Evolutionary conservation across 2,329 filamentous ascomycete species (phyloP).

Genomic region (Neopestalotiopsis clavispora): DNA sequence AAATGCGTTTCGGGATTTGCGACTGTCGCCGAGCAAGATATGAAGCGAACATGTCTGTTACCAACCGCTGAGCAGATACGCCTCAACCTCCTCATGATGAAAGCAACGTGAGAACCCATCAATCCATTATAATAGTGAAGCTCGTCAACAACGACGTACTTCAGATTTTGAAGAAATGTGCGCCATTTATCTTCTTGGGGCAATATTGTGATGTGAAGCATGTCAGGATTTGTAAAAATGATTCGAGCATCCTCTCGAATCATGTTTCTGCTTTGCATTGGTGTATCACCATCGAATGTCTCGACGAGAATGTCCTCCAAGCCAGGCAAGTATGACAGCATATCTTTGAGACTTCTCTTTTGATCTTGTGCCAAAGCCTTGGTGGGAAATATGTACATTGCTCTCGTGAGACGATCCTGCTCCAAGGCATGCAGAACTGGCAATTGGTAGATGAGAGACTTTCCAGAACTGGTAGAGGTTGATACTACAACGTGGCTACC

Average conservation of each 20-base stretch:
- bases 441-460: conserved; percentile 97
- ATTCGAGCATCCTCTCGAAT: conserved; percentile 90
- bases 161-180: conserved; percentile 84
- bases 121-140: conserved; percentile 96
- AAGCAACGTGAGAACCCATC: conserved; percentile 90
- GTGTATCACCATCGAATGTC: conserved; percentile 95
- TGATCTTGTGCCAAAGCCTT: conserved; percentile 97
- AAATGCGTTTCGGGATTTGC: conserved; percentile 93
- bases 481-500: conserved; percentile 89
- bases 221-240: conserved; percentile 97
- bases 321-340: conserved; percentile 79
- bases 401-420: conserved; percentile 74
- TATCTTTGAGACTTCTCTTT: conserved; percentile 82
- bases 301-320: conserved; percentile 81
- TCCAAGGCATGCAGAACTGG: conserved; percentile 90
- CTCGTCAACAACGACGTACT: conserved; percentile 90
- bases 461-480: conserved; percentile 95
- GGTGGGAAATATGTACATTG: conserved; percentile 98
- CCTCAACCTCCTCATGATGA: conserved; percentile 89
- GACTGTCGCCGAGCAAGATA: conserved; percentile 96
- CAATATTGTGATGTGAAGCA: conserved; percentile 93
- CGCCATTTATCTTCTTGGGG: conserved; percentile 92
- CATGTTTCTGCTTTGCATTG: conserved; percentile 75
- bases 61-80: conserved; percentile 90
- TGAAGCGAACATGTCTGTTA: conserved; percentile 83